Base-by-base conservation (phyloP, 1,139 yeast species). In the Candida sp. region DNA sequence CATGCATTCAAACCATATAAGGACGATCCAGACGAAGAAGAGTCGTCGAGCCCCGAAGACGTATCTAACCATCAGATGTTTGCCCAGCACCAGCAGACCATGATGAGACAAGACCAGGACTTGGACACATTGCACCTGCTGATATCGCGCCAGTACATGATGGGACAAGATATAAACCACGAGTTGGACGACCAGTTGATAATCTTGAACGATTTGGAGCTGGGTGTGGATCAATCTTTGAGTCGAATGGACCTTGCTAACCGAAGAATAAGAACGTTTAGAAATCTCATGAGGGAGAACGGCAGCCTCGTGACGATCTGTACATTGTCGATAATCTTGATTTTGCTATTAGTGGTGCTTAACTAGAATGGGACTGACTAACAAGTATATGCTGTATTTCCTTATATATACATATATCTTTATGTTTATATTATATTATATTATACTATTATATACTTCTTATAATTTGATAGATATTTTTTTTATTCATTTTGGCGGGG, bases 281-380 rank as follows among this genome's bases (percentile, higher is more conserved):
- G 86, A 48, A 70, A 77, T 12, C 80, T 75, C 58, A 81, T 86
- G 22, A 78, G 79, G 51, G 90, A 88, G 62, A 85, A 88, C 61
- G 93, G 94, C 1, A 86, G 90, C 48, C 74, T 90, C 73, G 75
- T 85, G 41, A 86, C 93, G 0, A 90, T 90, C 33, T 69, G 84
- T n/a, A 78, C 83, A 6, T 70, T 90, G 53, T 75, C 88, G 5
- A 69, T 86, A 26, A 82, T 86, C 41, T 70, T 87, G 56, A 76
- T 87, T 25, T 67, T 86, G 50, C 69, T 87, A 48, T 69, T 87
- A 51, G 81, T 84, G 23, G 83, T 87, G 11, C 71, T 86, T 55
- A 86, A 84, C 62, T 86, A 60, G 51, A 8, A 3, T 3, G 7
- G 23, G 9, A 30, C 11, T 7, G n/a, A 7, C n/a, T n/a, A 2